Base-by-base conservation (phyloP, 257 asterid species). In the Schizonepeta tenuifolia region DNA sequence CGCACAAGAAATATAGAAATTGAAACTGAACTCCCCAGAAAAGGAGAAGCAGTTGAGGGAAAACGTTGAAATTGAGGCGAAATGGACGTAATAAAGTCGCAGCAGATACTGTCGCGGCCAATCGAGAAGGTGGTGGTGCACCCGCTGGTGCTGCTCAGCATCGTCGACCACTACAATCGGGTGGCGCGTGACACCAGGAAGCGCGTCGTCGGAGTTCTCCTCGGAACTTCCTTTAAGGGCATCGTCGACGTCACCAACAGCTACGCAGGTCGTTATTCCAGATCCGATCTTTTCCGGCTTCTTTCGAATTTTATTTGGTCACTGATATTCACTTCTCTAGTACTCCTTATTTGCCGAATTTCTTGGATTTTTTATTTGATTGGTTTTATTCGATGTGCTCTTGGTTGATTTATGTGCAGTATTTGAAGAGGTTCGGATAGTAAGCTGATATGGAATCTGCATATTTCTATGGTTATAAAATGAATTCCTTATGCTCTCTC, bases 61-160 rank as follows among this genome's bases (percentile, higher is more conserved):
- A 33, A 62, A 54, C 46, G 10, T n/a, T 21, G 43, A 35, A 36
- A 38, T 18, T 61, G 66, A 38, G 26, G 26, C 57, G 53, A 20
- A 77, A 92, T 92, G 98, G 97, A 92, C 66, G 96, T 92, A 72
- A 88, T 92, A 6, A 94, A 94, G 73, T 84, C 90, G 54, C 99
- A 91, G 90, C 99, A 94, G 78, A 79, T 94, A 76, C 81, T 89
- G 11, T 70, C 95, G 4, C 81, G 87, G 86, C 78, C 93, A 69
- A 89, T 94, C 75, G 97, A 91, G 86, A 91, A 89, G 79, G 98
- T 94, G 22, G 90, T 94, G 20, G 98, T 94, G 41, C 98, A 94
- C 67, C 98, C 98, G 17, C 86, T 94, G 51, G 98, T 94, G 81
- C 81, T 94, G 67, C 85, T 94, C 44, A 94, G 97, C 90, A 86